Percentiles rank a stretch among this genome's conserved stretches.
phyloP scores from a whole-genome alignment of 306 rosid species.

The Comarum palustre region DNA sequence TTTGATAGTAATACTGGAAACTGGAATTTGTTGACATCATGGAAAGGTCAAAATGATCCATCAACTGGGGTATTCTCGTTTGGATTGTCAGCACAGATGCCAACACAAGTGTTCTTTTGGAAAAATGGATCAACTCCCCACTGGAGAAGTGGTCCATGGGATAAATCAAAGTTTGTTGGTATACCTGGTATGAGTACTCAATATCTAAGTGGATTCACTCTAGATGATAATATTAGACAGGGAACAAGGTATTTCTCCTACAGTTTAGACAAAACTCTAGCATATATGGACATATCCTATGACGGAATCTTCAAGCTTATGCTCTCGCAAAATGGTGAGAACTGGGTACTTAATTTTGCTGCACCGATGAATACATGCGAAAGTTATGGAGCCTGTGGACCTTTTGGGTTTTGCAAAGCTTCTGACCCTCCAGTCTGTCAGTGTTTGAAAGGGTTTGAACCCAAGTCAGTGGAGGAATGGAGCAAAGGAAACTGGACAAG shows the following conservation, averaged over 20 bases:
- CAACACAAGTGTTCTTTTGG: constrained; percentile 44
- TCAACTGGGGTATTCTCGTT: constrained; percentile 24
- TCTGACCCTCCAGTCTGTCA: constrained; percentile 8
- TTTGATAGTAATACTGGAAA: no score
- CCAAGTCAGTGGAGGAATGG: background rate
- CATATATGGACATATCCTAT: background rate
- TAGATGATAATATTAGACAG: constrained; percentile 20
- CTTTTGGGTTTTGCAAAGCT: constrained; percentile 18
- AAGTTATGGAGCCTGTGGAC: constrained; percentile 7
- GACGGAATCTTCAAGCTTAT: background rate
- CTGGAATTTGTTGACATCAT: no score
- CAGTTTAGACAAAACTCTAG: background rate
- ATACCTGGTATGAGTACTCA: constrained; percentile 27
- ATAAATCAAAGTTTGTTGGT: constrained; percentile 41
- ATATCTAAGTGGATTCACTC: constrained; percentile 27
- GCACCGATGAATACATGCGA: background rate
- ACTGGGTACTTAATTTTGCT: background rate
- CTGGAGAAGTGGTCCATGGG: constrained; percentile 65
- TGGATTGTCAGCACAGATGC: constrained; percentile 24
- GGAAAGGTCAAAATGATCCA: no score
- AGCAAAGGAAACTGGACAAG: background rate
- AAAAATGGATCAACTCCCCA: constrained; percentile 25
- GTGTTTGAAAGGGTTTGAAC: background rate
- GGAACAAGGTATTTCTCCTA: constrained; percentile 30
- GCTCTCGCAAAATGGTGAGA: no score